Evolutionary conservation across 345 rosid genomes (phyloP).

Genomic region (Eucalyptus regnans): DNA sequence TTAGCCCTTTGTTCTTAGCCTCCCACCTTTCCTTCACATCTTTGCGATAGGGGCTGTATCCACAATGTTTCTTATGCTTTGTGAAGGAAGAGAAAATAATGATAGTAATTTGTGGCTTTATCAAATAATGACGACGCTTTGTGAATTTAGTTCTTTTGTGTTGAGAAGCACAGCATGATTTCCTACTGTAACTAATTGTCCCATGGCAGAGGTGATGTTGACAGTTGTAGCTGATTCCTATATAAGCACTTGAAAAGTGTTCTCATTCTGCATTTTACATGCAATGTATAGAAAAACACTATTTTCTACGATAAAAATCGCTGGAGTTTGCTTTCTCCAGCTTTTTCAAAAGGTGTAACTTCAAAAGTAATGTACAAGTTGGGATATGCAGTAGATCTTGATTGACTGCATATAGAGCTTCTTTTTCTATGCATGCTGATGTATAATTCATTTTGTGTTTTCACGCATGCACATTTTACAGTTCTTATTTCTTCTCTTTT

Average conservation of each 20-base stretch:
- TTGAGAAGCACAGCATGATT: neutral
- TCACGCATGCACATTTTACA: neutral
- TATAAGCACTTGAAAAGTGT: neutral
- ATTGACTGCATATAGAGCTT: neutral
- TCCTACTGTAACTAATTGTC: neutral
- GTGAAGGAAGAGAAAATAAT: neutral
- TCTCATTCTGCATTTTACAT: neutral
- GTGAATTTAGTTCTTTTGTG: neutral
- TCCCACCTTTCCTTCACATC: neutral
- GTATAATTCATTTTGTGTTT: neutral
- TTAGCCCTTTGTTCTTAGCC: neutral
- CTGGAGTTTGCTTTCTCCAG: neutral
- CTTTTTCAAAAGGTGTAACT: neutral
- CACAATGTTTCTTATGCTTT: neutral
- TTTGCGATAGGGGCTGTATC: neutral
- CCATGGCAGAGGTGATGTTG: neutral
- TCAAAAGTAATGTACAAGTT: neutral
- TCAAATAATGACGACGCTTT: neutral
- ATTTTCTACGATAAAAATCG: neutral
- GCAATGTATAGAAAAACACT: neutral
- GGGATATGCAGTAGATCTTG: neutral
- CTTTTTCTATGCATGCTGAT: neutral
- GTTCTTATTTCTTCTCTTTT: neutral
- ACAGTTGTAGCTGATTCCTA: neutral
- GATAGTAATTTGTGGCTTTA: neutral